Evolutionary conservation across 2,329 filamentous ascomycete genomes (phyloP), one percentile per base, ranked within the genome.

Genomic region (Colletotrichum aenigma): DNA sequence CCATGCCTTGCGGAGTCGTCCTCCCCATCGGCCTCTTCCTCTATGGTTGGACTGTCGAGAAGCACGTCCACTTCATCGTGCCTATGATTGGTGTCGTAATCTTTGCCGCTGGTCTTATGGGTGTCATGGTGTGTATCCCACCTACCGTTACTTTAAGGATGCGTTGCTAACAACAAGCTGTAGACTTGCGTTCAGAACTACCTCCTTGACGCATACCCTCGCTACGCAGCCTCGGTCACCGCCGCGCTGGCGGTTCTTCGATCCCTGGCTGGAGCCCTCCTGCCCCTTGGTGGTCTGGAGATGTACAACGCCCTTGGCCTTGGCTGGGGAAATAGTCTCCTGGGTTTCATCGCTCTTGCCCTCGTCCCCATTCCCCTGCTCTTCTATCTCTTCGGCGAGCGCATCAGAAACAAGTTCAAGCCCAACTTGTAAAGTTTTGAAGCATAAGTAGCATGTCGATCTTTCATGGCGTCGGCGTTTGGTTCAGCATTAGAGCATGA

Each of bases 31-130:
- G 89, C 0, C 83, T 93, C 43, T 92, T 93, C 79, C 86, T 89
- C 79, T 92, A 92, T 76, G 90, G 90, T 3, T 93, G 90, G 90
- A 89, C 89, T 0, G 90, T 90, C 0, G 84, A 92, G 65, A 84
- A 87, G 36, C 80, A 85, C 2, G 82, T 86, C 0, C 88, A 89
- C 78, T 93, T 89, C 89, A 88, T 92, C 24, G 87, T 87, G 1
- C 88, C 89, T 4, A 87, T 91, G 78, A 80, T 91, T 7, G 90
- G 88, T 6, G 81, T 88, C 10, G 76, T 84, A 16, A 80, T 88
- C 66, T 84, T 86, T 62, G 82, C 83, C 21, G 78, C 77, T 26
- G 85, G 84, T 7, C 78, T 86, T 30, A 84, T 86, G 80, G 82
- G 82, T 83, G 79, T 86, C 43, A 82, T 85, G 76, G 75, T 78